Base-by-base conservation (phyloP, 1,284 basidiomycete species). In the Ustilago curta region DNA sequence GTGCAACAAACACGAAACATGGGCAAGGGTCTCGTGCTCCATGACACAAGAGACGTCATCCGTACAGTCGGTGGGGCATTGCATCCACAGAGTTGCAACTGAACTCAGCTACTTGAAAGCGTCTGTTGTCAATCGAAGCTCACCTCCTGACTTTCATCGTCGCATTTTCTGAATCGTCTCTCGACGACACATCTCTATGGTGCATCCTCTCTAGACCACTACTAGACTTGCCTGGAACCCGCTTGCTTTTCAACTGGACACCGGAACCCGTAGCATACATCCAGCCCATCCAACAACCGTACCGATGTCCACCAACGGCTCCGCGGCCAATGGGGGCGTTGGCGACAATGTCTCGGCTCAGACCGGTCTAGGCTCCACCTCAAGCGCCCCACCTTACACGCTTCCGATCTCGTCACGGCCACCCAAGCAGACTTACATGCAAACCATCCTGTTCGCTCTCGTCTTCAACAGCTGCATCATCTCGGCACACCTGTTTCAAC, bases 401-500 rank as follows among this genome's bases (percentile, higher is more conserved):
- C 49, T 81, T 23, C 78, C 79, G 32, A 79, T 81, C 55, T 29
- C 61, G 0, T 62, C 60, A 14, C 75, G 79, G 4, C 50, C 64
- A 3, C 59, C 62, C 23, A 60, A 60, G 3, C 54, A 51, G 14
- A 61, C 64, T 1, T 54, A 45, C 23, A 9, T 80, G 19, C 79
- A 77, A 60, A 59, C 78, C 35, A 51, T 66, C 39, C 45, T 75
- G 0, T 80, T 81, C 44, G 66, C 58, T n/a, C 25, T 78, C 45
- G 55, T 71, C 49, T 82, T 81, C 65, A 79, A 77, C 57, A 29
- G 55, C 16, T 76, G 62, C 71, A 78, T 79, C 68, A 40, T 82
- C 58, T 67, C 65, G 6, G 18, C 47, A 8, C 59, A 81, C 54
- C 45, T 64, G 7, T 59, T 68, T 47, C 81, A 82, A 54, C 59